Percentiles rank a stretch among this genome's conserved stretches.
phyloP scores from a whole-genome alignment of 345 rosid genomes.

The Eucalyptus pauciflora region DNA sequence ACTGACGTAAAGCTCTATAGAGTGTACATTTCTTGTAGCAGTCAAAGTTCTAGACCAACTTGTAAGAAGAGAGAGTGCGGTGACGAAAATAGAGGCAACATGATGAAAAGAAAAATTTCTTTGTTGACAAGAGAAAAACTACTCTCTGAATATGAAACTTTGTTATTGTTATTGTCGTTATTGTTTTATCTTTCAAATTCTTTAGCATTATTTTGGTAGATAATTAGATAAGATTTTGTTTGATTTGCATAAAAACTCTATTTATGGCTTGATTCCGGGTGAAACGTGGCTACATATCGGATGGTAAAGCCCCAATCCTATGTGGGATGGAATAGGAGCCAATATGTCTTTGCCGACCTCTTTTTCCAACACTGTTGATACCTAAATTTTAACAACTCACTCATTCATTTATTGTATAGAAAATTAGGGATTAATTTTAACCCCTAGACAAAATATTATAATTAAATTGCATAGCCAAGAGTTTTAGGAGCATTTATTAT shows the following conservation, averaged over 20 bases:
- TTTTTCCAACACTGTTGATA: too few relatives aligned
- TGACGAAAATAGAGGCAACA: neutral
- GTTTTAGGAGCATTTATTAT: neutral
- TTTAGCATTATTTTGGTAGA: neutral
- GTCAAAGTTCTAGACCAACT: neutral
- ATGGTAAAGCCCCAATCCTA: neutral
- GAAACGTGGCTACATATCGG: neutral
- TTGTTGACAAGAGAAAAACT: too few relatives aligned
- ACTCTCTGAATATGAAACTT: neutral
- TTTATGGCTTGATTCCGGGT: accelerated
- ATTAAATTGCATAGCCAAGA: neutral
- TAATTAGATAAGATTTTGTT: neutral
- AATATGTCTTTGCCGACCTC: accelerated
- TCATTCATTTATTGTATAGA: too few relatives aligned
- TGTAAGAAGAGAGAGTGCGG: neutral
- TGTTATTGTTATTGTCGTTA: neutral
- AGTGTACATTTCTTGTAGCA: neutral
- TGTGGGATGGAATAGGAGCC: too few relatives aligned
- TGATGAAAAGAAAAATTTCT: neutral
- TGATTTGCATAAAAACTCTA: neutral
- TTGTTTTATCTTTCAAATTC: neutral
- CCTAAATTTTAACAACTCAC: accelerated
- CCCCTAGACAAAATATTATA: accelerated
- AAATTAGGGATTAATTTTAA: too few relatives aligned
- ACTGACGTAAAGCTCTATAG: neutral